phyloP scores from a whole-genome alignment of 1,284 basidiomycete genomes.

The Trichosporon ovoides region DNA sequence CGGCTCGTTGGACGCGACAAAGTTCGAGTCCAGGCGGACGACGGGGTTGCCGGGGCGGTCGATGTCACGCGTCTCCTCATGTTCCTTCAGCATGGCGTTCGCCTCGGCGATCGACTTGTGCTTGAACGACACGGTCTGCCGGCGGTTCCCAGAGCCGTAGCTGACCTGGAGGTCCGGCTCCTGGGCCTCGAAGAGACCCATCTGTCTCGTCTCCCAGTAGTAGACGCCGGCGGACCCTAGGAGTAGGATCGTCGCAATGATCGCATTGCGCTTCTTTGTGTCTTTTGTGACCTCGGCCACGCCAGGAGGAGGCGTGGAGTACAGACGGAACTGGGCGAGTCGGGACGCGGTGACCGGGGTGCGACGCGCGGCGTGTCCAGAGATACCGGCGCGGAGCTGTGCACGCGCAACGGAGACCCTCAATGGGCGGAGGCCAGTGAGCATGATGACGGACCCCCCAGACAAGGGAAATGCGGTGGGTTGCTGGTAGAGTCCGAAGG shows the following conservation, averaged over 20 bases:
- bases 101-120: constrained; percentile 30
- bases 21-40: constrained; percentile 65
- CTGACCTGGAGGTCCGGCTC: constrained; percentile 15
- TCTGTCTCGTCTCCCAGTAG: constrained; percentile 24
- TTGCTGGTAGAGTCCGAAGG: neutral
- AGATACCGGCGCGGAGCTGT: neutral
- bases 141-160: constrained; percentile 10
- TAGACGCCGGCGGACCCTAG: constrained; percentile 30
- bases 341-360: constrained; percentile 7
- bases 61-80: constrained; percentile 25
- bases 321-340: neutral
- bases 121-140: constrained; percentile 25
- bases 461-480: neutral
- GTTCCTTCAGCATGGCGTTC: constrained; percentile 30
- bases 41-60: constrained; percentile 39
- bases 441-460: neutral
- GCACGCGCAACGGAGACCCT: constrained; percentile 3
- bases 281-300: neutral
- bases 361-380: neutral
- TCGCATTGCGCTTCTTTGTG: constrained; percentile 17
- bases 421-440: neutral
- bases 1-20: constrained; percentile 76
- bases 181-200: constrained; percentile 5
- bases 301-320: neutral
- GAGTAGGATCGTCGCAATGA: constrained; percentile 29